Evolutionary conservation across 352 stramenopile species (phyloP).

Genomic region (Globisporangium apiculatum): DNA sequence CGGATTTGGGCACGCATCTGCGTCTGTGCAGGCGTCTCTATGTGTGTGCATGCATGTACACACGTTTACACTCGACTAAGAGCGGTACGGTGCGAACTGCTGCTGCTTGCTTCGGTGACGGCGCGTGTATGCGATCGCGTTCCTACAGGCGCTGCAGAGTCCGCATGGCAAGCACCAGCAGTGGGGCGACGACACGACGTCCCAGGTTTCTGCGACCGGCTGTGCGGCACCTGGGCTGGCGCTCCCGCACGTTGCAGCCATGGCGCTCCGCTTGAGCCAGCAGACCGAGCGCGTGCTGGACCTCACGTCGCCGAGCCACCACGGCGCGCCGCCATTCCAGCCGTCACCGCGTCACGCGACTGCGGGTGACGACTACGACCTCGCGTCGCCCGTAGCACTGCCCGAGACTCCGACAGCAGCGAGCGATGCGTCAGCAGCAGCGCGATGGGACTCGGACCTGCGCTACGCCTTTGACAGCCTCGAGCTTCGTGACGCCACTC

Average conservation of each 20-base stretch:
- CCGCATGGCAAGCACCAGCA: slow-evolving; percentile 51
- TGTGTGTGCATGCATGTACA: background rate
- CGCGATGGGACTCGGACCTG: slow-evolving; percentile 21
- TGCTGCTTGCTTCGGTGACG: too few relatives aligned
- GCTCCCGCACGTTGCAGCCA: background rate
- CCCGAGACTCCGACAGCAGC: slow-evolving; percentile 31
- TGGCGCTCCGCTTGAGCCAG: background rate
- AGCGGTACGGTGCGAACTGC: too few relatives aligned
- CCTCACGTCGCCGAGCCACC: slow-evolving; percentile 37
- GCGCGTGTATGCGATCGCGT: background rate
- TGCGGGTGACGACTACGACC: slow-evolving; percentile 44
- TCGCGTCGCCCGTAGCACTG: slow-evolving; percentile 56
- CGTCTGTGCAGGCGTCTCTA: too few relatives aligned
- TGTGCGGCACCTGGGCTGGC: slow-evolving; percentile 3
- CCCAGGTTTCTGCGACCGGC: too few relatives aligned
- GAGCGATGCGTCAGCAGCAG: slow-evolving; percentile 2
- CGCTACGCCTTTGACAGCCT: slow-evolving; percentile 6
- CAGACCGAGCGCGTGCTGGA: slow-evolving; percentile 6
- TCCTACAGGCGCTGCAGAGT: slow-evolving; percentile 58
- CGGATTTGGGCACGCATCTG: too few relatives aligned
- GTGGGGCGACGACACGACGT: slow-evolving; percentile 27
- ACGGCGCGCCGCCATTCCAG: slow-evolving; percentile 27
- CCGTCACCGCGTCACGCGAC: slow-evolving; percentile 23
- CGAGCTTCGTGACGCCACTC: background rate
- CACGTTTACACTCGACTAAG: background rate